Percentiles rank a stretch among this genome's conserved stretches.
phyloP scores from a whole-genome alignment of 2,329 filamentous ascomycete genomes.

The Alternaria hordeiaustralica region DNA sequence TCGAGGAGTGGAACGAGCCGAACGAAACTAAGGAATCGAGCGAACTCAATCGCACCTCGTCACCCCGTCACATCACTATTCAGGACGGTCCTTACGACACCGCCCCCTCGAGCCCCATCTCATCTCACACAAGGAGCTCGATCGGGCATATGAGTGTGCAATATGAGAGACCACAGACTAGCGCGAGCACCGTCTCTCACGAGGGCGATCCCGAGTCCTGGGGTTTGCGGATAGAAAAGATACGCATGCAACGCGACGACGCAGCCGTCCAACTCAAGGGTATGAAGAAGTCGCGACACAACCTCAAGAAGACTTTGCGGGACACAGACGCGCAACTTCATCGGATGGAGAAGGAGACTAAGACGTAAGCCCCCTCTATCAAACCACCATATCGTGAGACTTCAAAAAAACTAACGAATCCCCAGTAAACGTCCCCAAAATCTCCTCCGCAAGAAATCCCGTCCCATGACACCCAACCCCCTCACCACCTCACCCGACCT shows the following conservation, averaged over 20 bases:
- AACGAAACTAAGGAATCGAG: constrained; percentile 1
- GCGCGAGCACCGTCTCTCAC: constrained; percentile 22
- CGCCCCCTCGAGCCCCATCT: constrained; percentile 12
- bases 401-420: not conserved
- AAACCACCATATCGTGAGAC: not conserved
- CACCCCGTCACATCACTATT: constrained; percentile 19
- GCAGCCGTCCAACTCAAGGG: constrained; percentile 42
- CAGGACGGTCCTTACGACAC: constrained; percentile 16
- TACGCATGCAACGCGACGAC: constrained; percentile 44
- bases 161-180: constrained; percentile 27
- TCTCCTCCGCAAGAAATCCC: constrained; percentile 18
- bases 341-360: constrained; percentile 34
- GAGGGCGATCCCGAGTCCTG: constrained; percentile 36
- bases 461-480: constrained; percentile 7
- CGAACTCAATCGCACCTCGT: constrained; percentile 9
- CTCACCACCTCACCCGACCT: not conserved
- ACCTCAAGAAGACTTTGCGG: constrained; percentile 42
- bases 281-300: constrained; percentile 36
- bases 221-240: constrained; percentile 43
- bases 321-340: constrained; percentile 43
- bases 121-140: constrained; percentile 15
- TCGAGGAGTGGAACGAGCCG: constrained; percentile 26
- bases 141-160: constrained; percentile 15
- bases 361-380: not conserved
- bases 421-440: constrained; percentile 11